Evolutionary conservation across 345 rosid genomes (phyloP).

Genomic region (Gossypium raimondii): DNA sequence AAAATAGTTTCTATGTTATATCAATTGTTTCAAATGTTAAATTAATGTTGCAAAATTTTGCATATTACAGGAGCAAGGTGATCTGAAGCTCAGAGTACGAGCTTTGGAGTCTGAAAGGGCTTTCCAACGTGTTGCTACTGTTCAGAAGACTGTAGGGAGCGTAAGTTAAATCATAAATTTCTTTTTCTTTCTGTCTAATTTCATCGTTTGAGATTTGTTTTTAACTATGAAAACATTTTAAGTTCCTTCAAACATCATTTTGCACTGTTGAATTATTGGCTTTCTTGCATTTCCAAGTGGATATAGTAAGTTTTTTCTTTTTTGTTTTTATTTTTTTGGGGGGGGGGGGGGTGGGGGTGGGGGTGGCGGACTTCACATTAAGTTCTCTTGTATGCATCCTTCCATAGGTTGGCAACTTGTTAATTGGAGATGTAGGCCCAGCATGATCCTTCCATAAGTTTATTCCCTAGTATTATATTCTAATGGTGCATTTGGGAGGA

Average conservation of each 20-base stretch:
- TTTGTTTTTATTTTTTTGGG: neutral
- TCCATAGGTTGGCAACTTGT: slow-evolving; percentile 2
- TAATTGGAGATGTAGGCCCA: neutral
- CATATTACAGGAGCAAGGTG: slow-evolving; percentile 87
- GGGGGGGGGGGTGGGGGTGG: too few species aligned
- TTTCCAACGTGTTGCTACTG: slow-evolving; percentile 91
- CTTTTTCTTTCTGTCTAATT: neutral
- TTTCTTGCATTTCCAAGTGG: neutral
- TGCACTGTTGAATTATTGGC: neutral
- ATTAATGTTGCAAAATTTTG: neutral
- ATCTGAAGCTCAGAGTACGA: slow-evolving; percentile 91
- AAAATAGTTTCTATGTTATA: neutral
- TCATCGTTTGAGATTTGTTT: neutral
- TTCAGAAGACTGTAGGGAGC: slow-evolving; percentile 88
- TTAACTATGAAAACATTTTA: neutral
- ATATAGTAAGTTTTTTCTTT: neutral
- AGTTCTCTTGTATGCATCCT: neutral
- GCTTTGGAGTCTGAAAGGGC: slow-evolving; percentile 91
- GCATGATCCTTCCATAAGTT: neutral
- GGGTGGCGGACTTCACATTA: neutral
- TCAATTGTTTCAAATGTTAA: neutral
- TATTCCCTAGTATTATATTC: neutral
- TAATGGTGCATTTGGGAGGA: neutral
- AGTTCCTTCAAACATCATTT: neutral
- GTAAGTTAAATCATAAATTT: slow-evolving; percentile 41